Evolutionary conservation across 1,284 basidiomycete species (phyloP), one percentile per base, ranked within the genome.

Genomic region (Kalmanozyma brasiliensis): DNA sequence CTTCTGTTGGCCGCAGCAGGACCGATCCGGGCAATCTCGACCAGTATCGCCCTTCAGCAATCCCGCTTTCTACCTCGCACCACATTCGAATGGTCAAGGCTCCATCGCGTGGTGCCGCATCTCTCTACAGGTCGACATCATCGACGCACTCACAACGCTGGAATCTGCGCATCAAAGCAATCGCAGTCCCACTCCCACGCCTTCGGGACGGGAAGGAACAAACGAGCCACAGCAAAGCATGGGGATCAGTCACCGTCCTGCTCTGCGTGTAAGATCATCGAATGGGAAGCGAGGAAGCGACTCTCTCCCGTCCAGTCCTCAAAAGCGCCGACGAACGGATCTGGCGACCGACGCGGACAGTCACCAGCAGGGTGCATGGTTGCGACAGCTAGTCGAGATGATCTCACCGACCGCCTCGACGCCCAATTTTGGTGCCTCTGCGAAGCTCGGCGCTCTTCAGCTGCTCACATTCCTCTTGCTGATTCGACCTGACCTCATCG

Each of bases 51-150:
- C 16, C 10, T 29, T 65, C 8, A 20, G 22, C 48, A 65, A 55
- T n/a, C 9, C 42, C 11, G 51, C 52, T 9, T 59, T 65, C 30
- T 24, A n/a, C n/a, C 19, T 55, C n/a, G 52, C 51, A 11, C 56
- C 62, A 3, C 42, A 41, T 24, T 42, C 56, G 5, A 40, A 7
- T 24, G 51, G 53, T 22, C 51, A 53, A 9, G 62, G 48, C 16
- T 34, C 55, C 7, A 4, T 59, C 1, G 47, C 56, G 7, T 65
- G 62, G 62, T 65, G 56, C 30, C 56, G 62, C 4, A 3, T 65
- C 20, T 8, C 10, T 19, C 52, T 65, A 8, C 62, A 59, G 29
- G 47, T 59, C 8, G 62, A 59, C 16, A 32, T 65, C n/a, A 24
- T 59, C 13, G 47, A 59, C 4, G 56, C 48, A 26, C 56, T 65